Percentiles rank a stretch among this genome's conserved stretches.
phyloP scores from a whole-genome alignment of 2,329 filamentous ascomycete genomes.

The Fusarium fujikuroi region DNA sequence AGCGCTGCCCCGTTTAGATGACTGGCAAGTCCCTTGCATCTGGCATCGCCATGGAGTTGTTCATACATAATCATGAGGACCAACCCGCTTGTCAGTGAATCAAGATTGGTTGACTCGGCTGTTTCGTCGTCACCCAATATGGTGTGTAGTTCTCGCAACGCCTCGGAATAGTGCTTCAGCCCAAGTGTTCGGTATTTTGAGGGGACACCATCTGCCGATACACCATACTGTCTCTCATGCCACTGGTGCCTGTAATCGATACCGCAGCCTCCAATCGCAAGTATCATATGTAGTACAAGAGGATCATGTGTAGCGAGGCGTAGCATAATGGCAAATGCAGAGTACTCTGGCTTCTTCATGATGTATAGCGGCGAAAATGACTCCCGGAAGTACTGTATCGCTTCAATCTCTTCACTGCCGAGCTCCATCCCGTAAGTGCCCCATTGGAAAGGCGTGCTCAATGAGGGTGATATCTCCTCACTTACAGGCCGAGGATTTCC shows the following conservation, averaged over 20 bases:
- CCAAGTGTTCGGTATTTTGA: background rate
- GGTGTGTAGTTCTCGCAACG: background rate
- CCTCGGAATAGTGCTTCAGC: background rate
- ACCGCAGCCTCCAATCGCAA: background rate
- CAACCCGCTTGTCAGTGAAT: background rate
- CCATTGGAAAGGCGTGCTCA: background rate
- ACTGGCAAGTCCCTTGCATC: background rate
- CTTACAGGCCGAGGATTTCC: background rate
- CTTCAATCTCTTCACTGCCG: background rate
- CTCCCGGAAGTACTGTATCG: background rate
- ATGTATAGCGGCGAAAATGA: background rate
- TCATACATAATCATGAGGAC: background rate
- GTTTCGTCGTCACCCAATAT: background rate
- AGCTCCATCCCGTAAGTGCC: background rate
- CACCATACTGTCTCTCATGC: background rate
- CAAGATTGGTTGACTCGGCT: background rate
- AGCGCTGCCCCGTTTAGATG: background rate
- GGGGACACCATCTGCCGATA: too few species aligned
- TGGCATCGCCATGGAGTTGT: background rate
- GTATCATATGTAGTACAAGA: background rate
- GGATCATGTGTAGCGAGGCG: background rate
- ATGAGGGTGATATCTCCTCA: background rate
- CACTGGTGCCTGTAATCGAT: background rate
- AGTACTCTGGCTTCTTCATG: background rate
- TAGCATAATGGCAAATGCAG: background rate